Conservation (phyloP, 2,329 filamentous ascomycete species). For the Colletotrichum shisoi region DNA sequence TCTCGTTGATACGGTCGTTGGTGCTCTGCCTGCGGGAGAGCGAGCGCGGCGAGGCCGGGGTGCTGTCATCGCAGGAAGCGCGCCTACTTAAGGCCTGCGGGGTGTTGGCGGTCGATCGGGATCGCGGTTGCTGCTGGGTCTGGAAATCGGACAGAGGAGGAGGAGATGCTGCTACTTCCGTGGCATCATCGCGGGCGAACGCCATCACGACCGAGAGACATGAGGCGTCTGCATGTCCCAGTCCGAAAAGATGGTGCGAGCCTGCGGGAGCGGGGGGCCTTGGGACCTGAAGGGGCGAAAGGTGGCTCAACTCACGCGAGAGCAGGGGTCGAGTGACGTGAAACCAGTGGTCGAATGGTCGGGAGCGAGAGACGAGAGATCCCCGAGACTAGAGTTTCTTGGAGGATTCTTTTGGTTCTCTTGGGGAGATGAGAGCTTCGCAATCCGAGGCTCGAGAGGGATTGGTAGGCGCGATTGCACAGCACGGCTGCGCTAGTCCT, state of each 20-base stretch:
- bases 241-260: slow-evolving; percentile 1
- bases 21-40: slow-evolving; percentile 42
- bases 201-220: slow-evolving; percentile 36
- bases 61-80: slow-evolving; percentile 33
- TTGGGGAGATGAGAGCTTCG: not conserved
- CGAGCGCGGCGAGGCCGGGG: slow-evolving; percentile 26
- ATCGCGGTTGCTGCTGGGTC: slow-evolving; percentile 14
- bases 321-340: slow-evolving; percentile 45
- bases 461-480: slow-evolving; percentile 13
- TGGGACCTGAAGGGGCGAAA: not conserved
- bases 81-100: slow-evolving; percentile 32
- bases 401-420: slow-evolving; percentile 2
- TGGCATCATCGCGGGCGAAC: slow-evolving; percentile 29
- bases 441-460: not conserved
- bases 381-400: slow-evolving; percentile 7
- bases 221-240: slow-evolving; percentile 18
- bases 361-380: not conserved
- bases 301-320: slow-evolving; percentile 26
- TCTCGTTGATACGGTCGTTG: slow-evolving; percentile 55
- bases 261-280: not conserved
- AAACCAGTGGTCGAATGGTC: slow-evolving; percentile 5
- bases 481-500: slow-evolving; percentile 7
- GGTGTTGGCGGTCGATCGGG: slow-evolving; percentile 17
- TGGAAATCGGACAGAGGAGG: slow-evolving; percentile 23
- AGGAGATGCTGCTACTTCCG: slow-evolving; percentile 10